Percentiles rank a stretch among this genome's conserved stretches.
phyloP scores from a whole-genome alignment of 345 rosid genomes.

The Punica granatum region DNA sequence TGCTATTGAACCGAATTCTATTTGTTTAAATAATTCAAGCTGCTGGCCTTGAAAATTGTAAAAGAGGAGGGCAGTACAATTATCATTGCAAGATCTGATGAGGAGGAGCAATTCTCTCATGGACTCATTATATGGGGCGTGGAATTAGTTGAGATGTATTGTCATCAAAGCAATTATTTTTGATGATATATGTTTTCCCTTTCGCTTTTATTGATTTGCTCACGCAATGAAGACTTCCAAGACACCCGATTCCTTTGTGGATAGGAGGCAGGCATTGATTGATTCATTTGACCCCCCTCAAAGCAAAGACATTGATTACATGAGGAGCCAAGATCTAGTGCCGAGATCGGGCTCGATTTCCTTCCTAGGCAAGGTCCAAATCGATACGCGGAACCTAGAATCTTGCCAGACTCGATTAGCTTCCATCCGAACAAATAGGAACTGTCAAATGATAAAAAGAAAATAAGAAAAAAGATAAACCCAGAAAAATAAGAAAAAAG shows the following conservation, averaged over 20 bases:
- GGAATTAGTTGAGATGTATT: background rate
- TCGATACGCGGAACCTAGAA: no score
- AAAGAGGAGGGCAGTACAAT: background rate
- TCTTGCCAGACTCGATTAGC: no score
- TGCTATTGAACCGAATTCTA: no score
- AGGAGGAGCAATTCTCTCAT: background rate
- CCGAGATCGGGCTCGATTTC: background rate
- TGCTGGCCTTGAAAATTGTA: background rate
- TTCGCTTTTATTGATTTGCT: background rate
- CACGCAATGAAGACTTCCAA: background rate
- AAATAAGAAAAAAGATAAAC: no score
- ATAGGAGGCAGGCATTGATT: background rate
- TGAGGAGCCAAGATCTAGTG: background rate
- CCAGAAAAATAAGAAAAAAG: no score
- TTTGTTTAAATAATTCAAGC: no score
- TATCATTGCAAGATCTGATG: background rate
- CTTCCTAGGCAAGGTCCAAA: no score
- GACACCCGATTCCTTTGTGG: background rate
- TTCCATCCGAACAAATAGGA: no score
- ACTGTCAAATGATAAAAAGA: no score
- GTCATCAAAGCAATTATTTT: conserved; percentile 1
- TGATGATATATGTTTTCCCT: background rate
- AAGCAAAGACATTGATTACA: background rate
- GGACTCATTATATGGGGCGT: background rate
- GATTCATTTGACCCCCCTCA: background rate